Evolutionary conservation across 768 basidiomycete species (phyloP).

Genomic region (Agaricus subrufescens): DNA sequence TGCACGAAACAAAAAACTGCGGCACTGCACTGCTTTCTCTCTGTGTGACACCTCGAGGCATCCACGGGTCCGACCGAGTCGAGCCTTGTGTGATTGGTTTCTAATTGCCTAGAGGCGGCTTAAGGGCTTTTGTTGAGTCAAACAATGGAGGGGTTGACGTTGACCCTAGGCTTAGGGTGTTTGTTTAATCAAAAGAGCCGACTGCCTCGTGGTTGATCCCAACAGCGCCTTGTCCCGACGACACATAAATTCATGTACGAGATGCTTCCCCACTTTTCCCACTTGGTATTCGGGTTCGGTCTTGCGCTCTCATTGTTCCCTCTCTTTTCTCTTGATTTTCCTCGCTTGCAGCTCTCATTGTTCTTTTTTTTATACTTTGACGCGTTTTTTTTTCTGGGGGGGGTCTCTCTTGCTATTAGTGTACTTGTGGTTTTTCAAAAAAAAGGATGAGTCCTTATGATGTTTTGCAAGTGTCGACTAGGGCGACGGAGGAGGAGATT

Average conservation of each 20-base stretch:
- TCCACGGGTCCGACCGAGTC: neutral
- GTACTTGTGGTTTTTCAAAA: too few relatives aligned
- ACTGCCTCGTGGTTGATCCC: slow-evolving; percentile 7
- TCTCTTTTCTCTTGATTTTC: neutral
- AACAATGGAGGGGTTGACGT: neutral
- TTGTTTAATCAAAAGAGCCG: neutral
- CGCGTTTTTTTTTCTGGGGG: neutral
- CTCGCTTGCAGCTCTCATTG: neutral
- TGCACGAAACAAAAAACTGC: neutral
- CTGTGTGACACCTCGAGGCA: neutral
- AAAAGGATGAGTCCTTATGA: slow-evolving; percentile 5
- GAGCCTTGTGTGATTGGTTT: neutral
- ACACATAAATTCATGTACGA: neutral
- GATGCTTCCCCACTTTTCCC: neutral
- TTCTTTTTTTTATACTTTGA: neutral
- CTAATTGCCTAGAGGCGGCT: neutral
- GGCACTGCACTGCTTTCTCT: neutral
- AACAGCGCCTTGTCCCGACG: neutral
- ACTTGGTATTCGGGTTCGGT: neutral
- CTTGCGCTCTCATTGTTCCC: neutral
- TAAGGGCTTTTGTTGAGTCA: neutral
- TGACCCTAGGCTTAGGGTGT: too few relatives aligned
- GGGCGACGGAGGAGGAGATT: slow-evolving; percentile 5
- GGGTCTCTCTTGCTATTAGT: too few relatives aligned
- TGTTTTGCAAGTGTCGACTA: slow-evolving; percentile 3